These are phyloP conservation scores for Lumnitzera littorea DNA, from an alignment of 345 rosid species.

Conservation along the genomic window DNA sequence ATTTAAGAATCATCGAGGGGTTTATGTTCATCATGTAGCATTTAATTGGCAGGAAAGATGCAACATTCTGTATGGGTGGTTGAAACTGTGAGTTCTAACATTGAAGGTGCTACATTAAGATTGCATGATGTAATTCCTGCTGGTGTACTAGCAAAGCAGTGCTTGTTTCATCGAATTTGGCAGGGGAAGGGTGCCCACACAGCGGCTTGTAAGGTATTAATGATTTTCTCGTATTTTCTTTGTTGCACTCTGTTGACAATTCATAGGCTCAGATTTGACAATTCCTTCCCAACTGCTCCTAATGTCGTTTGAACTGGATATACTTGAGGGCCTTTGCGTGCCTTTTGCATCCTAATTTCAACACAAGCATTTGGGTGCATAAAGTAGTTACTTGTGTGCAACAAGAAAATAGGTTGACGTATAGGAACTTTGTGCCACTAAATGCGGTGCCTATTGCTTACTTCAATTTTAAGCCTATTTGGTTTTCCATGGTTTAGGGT, in stretches of 20 bases:
- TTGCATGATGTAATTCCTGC: constrained; percentile 36
- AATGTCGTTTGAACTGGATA: too few species aligned
- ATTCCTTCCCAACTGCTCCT: too few species aligned
- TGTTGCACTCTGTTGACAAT: neutral
- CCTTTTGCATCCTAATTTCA: too few species aligned
- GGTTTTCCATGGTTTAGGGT: too few species aligned
- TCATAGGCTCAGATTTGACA: too few species aligned
- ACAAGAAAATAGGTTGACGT: too few species aligned
- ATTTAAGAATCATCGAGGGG: neutral
- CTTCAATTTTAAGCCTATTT: too few species aligned
- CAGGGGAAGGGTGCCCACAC: constrained; percentile 80
- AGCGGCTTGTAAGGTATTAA: constrained; percentile 74
- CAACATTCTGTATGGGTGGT: constrained; percentile 92
- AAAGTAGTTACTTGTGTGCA: too few species aligned
- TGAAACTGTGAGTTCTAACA: constrained; percentile 51
- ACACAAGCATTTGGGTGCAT: too few species aligned
- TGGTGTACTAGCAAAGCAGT: constrained; percentile 40
- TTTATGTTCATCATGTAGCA: constrained; percentile 10
- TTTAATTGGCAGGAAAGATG: constrained; percentile 61
- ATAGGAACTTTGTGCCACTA: too few species aligned
- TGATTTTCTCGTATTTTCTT: constrained; percentile 10
- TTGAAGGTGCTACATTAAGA: constrained; percentile 37
- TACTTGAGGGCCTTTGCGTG: too few species aligned
- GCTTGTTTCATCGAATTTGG: constrained; percentile 86
- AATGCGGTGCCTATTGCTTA: too few species aligned